phyloP scores from a whole-genome alignment of 345 rosid species.

The Tarenaya hassleriana region DNA sequence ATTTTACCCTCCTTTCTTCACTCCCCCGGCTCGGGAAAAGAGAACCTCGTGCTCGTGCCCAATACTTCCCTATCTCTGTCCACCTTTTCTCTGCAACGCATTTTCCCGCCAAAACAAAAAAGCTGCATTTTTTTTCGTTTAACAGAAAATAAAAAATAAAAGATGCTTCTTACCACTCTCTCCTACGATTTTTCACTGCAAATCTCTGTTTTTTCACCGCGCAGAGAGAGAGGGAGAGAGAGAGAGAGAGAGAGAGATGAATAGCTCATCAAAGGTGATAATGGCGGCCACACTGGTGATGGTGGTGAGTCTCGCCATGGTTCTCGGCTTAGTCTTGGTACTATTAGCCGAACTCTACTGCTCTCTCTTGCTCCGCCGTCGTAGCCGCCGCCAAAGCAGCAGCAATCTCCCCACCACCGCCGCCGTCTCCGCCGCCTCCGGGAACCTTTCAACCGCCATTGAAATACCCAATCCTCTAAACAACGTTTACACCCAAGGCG shows the following conservation, averaged over 20 bases:
- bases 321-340: constrained; percentile 59
- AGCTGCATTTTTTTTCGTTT: too few relatives aligned
- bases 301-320: constrained; percentile 72
- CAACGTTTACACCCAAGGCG: constrained; percentile 54
- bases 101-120: constrained; percentile 30
- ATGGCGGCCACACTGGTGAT: constrained; percentile 81
- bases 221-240: constrained; percentile 5
- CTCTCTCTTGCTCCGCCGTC: constrained; percentile 58
- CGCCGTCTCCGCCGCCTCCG: constrained; percentile 11
- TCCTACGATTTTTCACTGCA: not conserved
- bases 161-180: constrained; percentile 10
- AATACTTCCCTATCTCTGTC: constrained; percentile 21
- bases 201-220: constrained; percentile 5
- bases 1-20: too few relatives aligned
- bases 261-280: constrained; percentile 67
- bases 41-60: constrained; percentile 31
- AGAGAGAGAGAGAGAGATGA: constrained; percentile 38
- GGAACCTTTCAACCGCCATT: constrained; percentile 12
- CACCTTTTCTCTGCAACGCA: constrained; percentile 6
- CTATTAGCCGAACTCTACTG: constrained; percentile 84
- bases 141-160: constrained; percentile 20
- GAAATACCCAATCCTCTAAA: constrained; percentile 34
- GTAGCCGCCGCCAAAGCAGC: constrained; percentile 24
- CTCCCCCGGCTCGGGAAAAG: constrained; percentile 21
- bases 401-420: constrained; percentile 14